Base-by-base conservation (phyloP, 202 grass and related monocot species). In the Eragrostis tef region DNA sequence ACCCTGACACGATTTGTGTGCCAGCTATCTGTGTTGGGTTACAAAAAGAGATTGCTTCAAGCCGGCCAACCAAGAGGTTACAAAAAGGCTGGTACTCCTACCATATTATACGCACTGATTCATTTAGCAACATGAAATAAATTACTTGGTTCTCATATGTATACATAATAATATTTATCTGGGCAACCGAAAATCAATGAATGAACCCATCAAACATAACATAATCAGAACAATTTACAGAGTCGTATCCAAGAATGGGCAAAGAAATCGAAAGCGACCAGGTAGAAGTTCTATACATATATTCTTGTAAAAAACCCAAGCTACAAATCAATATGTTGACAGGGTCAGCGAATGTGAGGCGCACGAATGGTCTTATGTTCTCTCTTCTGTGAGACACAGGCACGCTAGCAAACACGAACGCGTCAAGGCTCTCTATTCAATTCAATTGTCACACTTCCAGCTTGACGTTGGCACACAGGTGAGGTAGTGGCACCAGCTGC, bases 401-500 rank as follows among this genome's bases (percentile, higher is more conserved):
- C 80, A 74, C 14, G 75, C 46, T 56, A 70, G 4, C 58, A 1
- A 26, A 27, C 15, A 61, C 57, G 10, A 25, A 26, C 15, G 69
- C 67, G 41, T 61, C 58, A 16, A 36, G 58, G 62, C 44, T 71
- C 13, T 67, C 47, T 16, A 13, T 22, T 73, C 21, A 21, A 56
- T 12, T 94, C 72, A 98, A 63, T 71, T 90, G 78, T 78, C 74
- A 70, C 92, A 98, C 57, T 89, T 94, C 94, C 94, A 98, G 81
- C 80, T 75, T 11, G 90, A 91, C 19, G 94, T 94, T 0, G 94
- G 94, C 42, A 94, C 92, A 76, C 94, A 98, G 56, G 60, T 88
- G 60, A 98, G 67, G 73, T 94, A 98, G 72, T 98, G 94, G 79
- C 94, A 98, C 94, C 94, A 98, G 58, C 87, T 52, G 70, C 94